Base-by-base conservation (phyloP, 2,329 filamentous ascomycete genomes). In the Neocatenulostroma microsporum region DNA sequence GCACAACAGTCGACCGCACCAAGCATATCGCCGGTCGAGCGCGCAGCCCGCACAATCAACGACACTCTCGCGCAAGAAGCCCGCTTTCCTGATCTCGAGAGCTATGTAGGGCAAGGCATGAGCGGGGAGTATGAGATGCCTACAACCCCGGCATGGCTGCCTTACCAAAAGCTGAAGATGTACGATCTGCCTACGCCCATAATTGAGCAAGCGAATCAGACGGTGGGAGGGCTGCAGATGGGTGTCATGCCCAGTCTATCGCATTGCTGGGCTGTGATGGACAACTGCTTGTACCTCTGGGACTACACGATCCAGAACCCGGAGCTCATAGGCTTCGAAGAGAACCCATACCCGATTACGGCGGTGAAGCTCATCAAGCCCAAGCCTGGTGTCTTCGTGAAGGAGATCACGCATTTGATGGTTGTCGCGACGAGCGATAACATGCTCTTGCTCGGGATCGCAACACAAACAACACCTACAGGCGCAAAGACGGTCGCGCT, bases 221-320 rank as follows among this genome's bases (percentile, higher is more conserved):
- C 84, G 40, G 80, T 94, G 56, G 78, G 95, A 17, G 81, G 82
- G 41, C 94, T 88, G n/a, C 76, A 78, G 54, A 94, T 98, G 83
- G 93, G 93, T 8, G 69, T 98, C 21, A 96, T 98, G 61, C 84
- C 91, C 13, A 84, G 93, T 62, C 74, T 98, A 54, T 87, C 89
- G 54, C 87, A 96, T 62, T 91, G 89, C 20, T 98, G 88, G 84
- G 84, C 94, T 37, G 78, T 84, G 18, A 91, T 98, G 57, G 91
- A 98, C 66, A 95, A 94, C 64, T 84, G 85, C 44, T 71, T 98
- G 29, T 98, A 95, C 58, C 72, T 98, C 12, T 98, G 93, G 93
- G 89, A 98, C 63, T 98, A 95, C 61, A 94, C 87, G 5, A 76
- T 86, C 57, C 79, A 84, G n/a, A 85, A 89, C 49, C 86, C 89